Evolutionary conservation across 2,329 filamentous ascomycete genomes (phyloP), one percentile per base, ranked within the genome.

Genomic region (Penicillium sp.): DNA sequence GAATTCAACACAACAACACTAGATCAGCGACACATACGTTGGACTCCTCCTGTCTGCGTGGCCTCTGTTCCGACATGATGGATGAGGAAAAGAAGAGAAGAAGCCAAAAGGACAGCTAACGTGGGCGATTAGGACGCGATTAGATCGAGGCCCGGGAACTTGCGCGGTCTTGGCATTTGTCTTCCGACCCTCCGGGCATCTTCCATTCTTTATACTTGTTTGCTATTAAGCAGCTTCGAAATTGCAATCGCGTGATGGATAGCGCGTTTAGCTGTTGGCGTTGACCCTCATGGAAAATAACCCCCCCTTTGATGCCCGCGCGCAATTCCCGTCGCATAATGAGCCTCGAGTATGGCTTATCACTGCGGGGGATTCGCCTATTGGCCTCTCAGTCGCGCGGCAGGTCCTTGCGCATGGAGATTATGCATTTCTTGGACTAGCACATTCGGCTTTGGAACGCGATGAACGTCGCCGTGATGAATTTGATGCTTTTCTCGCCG

Each of bases 311-410:
- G 70, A 72, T 58, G 65, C 69, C 59, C 71, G 69, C 58, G 63
- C 68, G 46, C 82, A 82, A 59, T 87, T 86, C 64, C 85, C 85
- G 41, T 76, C 80, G 31, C 84, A 86, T 72, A 81, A 82, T 70
- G 81, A 81, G 49, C 92, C 92, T 50, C 88, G 93, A 69, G 91
- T 93, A 68, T 97, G 94, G 94, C 87, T 99, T 70, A 80, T 99
- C 63, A 96, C 92, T 11, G 88, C 90, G 58, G 90, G 91, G 34
- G 84, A 93, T 59, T 93, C 91, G 36, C 91, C 93, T 13, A 84
- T 97, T 62, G 88, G 88, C 53, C 89, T 96, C 59, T 88, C 90
- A 45, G 82, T 97, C 57, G 89, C 91, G 53, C 86, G 89, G 53
- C 85, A 91, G 66, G 82, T 96, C 43, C 87, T 97, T 47, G 85